Conservation (phyloP, 371 early-diverging fungal genomes). For the Rhizopus delemar region DNA sequence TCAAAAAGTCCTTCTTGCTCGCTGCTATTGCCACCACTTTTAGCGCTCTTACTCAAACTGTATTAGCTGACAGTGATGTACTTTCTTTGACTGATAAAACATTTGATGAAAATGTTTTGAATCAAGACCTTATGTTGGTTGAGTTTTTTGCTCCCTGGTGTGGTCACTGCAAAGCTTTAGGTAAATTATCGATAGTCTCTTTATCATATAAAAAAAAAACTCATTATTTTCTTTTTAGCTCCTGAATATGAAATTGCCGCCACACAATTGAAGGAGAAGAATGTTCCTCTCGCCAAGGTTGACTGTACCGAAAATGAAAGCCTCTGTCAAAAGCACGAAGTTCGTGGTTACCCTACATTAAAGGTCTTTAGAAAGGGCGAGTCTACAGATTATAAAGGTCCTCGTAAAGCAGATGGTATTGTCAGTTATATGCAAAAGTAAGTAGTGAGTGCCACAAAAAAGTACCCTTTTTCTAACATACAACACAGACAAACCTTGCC, state of each 20-base stretch:
- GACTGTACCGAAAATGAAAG: constrained; percentile 90
- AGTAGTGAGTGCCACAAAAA: constrained; percentile 21
- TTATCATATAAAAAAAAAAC: neutral
- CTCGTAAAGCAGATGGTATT: constrained; percentile 82
- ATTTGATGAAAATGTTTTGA: constrained; percentile 64
- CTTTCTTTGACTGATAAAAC: constrained; percentile 65
- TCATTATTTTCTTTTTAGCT: constrained; percentile 45
- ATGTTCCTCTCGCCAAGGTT: constrained; percentile 86
- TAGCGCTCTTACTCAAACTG: constrained; percentile 41
- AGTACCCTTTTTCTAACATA: constrained; percentile 1
- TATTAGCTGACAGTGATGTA: constrained; percentile 66
- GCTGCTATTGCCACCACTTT: constrained; percentile 46
- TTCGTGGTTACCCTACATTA: constrained; percentile 93
- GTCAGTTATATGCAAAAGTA: constrained; percentile 90
- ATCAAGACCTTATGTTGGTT: constrained; percentile 78
- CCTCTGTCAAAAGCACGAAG: constrained; percentile 76
- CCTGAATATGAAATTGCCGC: constrained; percentile 94
- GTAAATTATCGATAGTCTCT: constrained; percentile 28
- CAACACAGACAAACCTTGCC: constrained; percentile 71
- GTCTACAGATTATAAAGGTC: constrained; percentile 75
- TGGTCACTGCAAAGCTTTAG: constrained; percentile 89
- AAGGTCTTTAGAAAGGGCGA: constrained; percentile 84
- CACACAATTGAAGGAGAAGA: constrained; percentile 67
- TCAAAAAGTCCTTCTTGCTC: constrained; percentile 41
- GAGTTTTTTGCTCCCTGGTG: constrained; percentile 97